Evolutionary conservation across 768 basidiomycete species (phyloP).

Genomic region (Boletus vinaceobasis): DNA sequence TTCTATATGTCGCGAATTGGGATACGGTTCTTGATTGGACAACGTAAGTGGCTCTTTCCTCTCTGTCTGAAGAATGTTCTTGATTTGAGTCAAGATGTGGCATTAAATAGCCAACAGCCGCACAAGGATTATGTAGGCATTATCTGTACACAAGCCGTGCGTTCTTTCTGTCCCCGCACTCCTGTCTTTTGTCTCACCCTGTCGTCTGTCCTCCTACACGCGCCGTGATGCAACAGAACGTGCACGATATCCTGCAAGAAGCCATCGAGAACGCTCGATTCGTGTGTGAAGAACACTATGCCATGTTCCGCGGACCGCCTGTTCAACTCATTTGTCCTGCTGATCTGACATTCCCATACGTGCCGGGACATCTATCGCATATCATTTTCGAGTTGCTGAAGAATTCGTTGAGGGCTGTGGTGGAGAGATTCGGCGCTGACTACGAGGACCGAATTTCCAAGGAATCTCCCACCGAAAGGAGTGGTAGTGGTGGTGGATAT

Average conservation of each 20-base stretch:
- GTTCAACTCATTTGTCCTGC: conserved; percentile 94
- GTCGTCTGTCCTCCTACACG: not conserved
- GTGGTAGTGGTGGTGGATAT: conserved; percentile 12
- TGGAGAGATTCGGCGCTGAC: conserved; percentile 86
- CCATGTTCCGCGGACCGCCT: conserved; percentile 93
- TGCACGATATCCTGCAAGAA: conserved; percentile 97
- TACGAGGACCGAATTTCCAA: conserved; percentile 47
- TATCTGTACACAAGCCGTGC: conserved; percentile 87
- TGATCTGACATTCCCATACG: conserved; percentile 86
- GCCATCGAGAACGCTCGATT: conserved; percentile 96
- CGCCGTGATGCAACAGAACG: conserved; percentile 51
- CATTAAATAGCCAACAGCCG: conserved; percentile 86
- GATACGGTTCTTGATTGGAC: conserved; percentile 95
- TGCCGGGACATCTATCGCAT: conserved; percentile 94
- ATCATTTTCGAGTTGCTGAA: conserved; percentile 97
- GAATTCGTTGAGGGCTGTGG: conserved; percentile 95
- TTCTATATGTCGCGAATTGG: conserved; percentile 97
- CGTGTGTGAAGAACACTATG: conserved; percentile 94
- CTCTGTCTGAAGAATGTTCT: not conserved
- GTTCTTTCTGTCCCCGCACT: conserved; percentile 27
- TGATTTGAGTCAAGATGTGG: conserved; percentile 64
- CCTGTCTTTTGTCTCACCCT: not conserved
- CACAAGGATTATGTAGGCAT: conserved; percentile 95
- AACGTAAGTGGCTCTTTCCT: conserved; percentile 55
- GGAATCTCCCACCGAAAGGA: conserved; percentile 5